phyloP scores from a whole-genome alignment of 768 basidiomycete species.

The Russula sp. region DNA sequence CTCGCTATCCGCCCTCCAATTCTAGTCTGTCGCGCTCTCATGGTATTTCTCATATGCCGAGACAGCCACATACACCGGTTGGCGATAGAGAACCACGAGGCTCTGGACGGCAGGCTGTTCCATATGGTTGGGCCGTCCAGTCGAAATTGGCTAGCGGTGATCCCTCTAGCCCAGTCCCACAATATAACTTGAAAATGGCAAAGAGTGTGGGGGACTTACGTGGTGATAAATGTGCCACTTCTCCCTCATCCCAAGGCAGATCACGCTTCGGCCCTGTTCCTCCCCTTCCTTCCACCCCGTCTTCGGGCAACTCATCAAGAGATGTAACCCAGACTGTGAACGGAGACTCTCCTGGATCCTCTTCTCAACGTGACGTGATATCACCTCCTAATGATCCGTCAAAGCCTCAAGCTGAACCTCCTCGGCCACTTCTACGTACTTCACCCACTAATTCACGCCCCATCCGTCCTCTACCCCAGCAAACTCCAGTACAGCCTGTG shows the following conservation, averaged over 20 bases:
- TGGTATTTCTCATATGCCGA: conserved; percentile 32
- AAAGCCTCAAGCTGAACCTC: conserved; percentile 17
- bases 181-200: conserved; percentile 28
- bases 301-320: conserved; percentile 3
- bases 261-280: conserved; percentile 20
- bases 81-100: conserved; percentile 28
- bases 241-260: conserved; percentile 14
- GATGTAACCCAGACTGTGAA: conserved; percentile 15
- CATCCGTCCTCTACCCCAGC: conserved; percentile 23
- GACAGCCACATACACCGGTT: conserved; percentile 28
- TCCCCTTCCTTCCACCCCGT: conserved; percentile 23
- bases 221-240: conserved; percentile 22
- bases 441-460: conserved; percentile 27
- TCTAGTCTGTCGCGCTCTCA: conserved; percentile 19
- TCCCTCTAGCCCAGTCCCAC: conserved; percentile 23
- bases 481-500: conserved; percentile 11
- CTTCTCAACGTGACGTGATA: conserved; percentile 17
- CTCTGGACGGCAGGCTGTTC: conserved; percentile 43
- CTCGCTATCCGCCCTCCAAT: conserved; percentile 22
- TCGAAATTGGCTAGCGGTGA: conserved; percentile 41
- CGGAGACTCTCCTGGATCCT: conserved; percentile 12
- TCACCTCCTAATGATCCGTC: neutral
- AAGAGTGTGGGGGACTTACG: conserved; percentile 31
- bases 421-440: conserved; percentile 10
- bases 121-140: conserved; percentile 47